These are phyloP conservation scores for Metschnikowia similis DNA, from an alignment of 805 yeast species.

Conservation along the genomic window DNA sequence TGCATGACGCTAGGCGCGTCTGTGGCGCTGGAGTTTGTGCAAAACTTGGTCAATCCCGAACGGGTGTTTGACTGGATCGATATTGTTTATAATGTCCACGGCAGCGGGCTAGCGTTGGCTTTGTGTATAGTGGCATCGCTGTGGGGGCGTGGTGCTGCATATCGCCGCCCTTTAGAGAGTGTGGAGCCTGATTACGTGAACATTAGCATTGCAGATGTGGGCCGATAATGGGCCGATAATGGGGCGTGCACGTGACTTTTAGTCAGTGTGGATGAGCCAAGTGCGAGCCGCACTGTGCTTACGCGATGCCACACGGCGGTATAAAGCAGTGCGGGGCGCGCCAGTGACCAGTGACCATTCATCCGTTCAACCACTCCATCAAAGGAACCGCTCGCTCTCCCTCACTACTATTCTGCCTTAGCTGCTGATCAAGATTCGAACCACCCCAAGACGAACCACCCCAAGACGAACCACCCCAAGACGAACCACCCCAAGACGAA, in stretches of 20 bases:
- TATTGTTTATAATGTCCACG: conserved; percentile 34
- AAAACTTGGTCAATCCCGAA: conserved; percentile 41
- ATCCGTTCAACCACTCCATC: too few species aligned
- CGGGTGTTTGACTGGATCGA: conserved; percentile 49
- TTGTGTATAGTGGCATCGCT: conserved; percentile 7
- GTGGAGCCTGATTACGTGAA: conserved; percentile 17
- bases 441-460: too few species aligned
- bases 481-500: too few species aligned
- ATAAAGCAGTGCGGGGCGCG: too few species aligned
- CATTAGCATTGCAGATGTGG: conserved; percentile 19
- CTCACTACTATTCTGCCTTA: too few species aligned
- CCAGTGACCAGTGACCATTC: too few species aligned
- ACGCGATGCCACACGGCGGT: background rate
- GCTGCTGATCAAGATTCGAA: background rate
- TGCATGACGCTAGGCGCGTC: conserved; percentile 47
- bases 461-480: too few species aligned
- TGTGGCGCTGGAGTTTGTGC: conserved; percentile 49
- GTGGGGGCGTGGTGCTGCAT: background rate
- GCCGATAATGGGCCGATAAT: background rate
- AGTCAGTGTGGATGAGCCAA: background rate
- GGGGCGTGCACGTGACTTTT: background rate
- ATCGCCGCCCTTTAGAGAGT: background rate
- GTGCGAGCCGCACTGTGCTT: background rate
- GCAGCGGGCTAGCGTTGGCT: conserved; percentile 27
- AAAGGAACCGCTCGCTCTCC: too few species aligned